A percentile compares a stretch with the other conserved stretches of the same genome.
Evolutionary conservation across 148 eudicot species (phyloP).

Genomic region (Rhododendron williamsianum): DNA sequence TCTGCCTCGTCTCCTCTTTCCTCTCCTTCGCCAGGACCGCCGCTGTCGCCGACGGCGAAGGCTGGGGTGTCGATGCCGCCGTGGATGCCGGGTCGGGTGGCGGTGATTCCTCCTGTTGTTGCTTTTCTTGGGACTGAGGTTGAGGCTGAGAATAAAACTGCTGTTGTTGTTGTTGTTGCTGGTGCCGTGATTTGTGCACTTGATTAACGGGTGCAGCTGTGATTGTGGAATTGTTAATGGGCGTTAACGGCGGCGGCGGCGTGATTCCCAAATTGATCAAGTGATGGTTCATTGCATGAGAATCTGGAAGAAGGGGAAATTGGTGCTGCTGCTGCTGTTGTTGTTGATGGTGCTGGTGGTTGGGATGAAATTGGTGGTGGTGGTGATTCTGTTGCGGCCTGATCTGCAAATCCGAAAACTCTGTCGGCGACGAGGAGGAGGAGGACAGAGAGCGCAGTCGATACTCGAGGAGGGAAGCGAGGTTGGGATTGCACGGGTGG

Average conservation of each 20-base stretch:
- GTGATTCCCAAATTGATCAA: conserved; percentile 22
- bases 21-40: conserved; percentile 23
- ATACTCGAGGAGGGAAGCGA: conserved; percentile 64
- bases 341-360: not conserved
- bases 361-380: not conserved
- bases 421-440: not conserved
- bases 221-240: not conserved
- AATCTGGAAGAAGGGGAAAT: not conserved
- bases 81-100: not conserved
- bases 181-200: conserved; percentile 6
- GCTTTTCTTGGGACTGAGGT: conserved; percentile 9
- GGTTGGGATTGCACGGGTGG: conserved; percentile 85
- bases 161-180: not conserved
- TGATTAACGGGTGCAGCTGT: not conserved
- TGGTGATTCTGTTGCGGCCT: not conserved
- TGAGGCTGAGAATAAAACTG: conserved; percentile 10
- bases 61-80: not conserved
- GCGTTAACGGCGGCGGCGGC: not conserved
- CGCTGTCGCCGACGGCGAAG: conserved; percentile 1
- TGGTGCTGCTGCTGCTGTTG: conserved; percentile 3
- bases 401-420: not conserved
- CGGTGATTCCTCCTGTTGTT: conserved; percentile 2
- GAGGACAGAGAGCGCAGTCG: conserved; percentile 62
- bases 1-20: conserved; percentile 43
- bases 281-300: conserved; percentile 9